These are phyloP conservation scores for Volvox carteri DNA, from an alignment of 163 green algal species.

Conservation along the genomic window DNA sequence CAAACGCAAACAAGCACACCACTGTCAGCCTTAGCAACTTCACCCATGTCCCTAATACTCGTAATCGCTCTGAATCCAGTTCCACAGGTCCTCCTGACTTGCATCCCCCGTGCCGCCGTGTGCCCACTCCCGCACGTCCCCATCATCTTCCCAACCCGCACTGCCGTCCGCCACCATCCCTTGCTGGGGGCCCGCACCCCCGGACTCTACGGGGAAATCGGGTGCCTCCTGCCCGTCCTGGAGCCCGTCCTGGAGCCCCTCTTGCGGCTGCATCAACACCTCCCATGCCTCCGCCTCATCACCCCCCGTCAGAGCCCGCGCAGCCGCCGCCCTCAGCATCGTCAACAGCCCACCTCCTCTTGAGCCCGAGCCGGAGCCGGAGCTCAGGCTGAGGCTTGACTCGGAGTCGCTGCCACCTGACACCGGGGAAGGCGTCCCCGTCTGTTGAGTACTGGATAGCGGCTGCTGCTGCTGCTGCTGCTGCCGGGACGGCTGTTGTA, in stretches of 20 bases:
- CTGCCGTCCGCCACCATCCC: not conserved
- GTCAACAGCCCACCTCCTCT: not conserved
- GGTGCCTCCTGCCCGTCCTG: not conserved
- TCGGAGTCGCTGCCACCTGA: too few species aligned
- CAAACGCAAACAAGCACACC: too few species aligned
- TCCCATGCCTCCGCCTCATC: not conserved
- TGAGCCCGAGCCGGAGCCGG: too few species aligned
- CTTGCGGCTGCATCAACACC: not conserved
- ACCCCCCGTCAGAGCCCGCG: not conserved
- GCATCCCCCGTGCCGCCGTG: not conserved
- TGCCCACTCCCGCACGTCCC: not conserved
- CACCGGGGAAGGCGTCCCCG: too few species aligned
- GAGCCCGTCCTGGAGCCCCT: not conserved
- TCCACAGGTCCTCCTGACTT: not conserved
- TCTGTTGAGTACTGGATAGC: too few species aligned
- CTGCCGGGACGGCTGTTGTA: too few species aligned
- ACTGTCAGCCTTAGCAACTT: too few species aligned
- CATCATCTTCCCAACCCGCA: not conserved
- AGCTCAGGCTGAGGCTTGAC: too few species aligned
- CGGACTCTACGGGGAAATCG: too few species aligned
- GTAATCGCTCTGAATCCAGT: conserved; percentile 27
- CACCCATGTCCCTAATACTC: too few species aligned
- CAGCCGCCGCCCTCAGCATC: not conserved
- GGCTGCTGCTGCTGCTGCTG: too few species aligned
- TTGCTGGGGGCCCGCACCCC: too few species aligned